Percentiles rank a stretch among this genome's conserved stretches.
phyloP scores from a whole-genome alignment of 345 rosid species.

The Syzygium aromaticum region DNA sequence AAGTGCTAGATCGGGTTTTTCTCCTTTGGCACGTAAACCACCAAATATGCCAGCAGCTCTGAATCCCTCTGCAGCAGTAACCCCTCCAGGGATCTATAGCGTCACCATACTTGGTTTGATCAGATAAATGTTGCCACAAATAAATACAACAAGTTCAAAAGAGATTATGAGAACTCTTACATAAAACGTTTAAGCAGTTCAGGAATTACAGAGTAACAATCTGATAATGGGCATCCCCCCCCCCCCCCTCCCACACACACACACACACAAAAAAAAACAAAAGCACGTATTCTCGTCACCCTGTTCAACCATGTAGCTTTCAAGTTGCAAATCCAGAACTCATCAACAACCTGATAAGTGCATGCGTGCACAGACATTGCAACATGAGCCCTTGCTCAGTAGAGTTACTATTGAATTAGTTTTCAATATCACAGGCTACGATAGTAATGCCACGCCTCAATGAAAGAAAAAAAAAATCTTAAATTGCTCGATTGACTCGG shows the following conservation, averaged over 20 bases:
- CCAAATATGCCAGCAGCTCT: constrained; percentile 79
- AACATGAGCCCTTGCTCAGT: not conserved
- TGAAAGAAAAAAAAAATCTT: not conserved
- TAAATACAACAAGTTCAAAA: not conserved
- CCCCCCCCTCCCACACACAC: no score
- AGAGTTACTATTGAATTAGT: not conserved
- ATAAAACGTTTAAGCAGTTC: not conserved
- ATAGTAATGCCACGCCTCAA: not conserved
- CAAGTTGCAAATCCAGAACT: not conserved
- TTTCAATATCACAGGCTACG: not conserved
- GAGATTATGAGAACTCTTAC: not conserved
- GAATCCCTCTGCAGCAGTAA: constrained; percentile 90
- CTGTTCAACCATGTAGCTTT: not conserved
- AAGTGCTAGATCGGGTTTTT: constrained; percentile 87
- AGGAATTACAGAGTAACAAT: not conserved
- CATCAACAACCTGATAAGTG: not conserved
- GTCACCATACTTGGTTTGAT: not conserved
- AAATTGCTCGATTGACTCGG: not conserved
- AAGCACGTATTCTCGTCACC: not conserved
- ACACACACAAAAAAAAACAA: no score
- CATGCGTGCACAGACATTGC: not conserved
- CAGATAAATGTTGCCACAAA: not conserved
- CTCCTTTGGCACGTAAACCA: constrained; percentile 78
- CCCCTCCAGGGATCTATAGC: constrained; percentile 75
- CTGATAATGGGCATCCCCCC: not conserved